A percentile compares a stretch with the other conserved stretches of the same genome.
Conservation (phyloP, 108 stramenopile genomes). For the Nitzschia inconspicua region DNA sequence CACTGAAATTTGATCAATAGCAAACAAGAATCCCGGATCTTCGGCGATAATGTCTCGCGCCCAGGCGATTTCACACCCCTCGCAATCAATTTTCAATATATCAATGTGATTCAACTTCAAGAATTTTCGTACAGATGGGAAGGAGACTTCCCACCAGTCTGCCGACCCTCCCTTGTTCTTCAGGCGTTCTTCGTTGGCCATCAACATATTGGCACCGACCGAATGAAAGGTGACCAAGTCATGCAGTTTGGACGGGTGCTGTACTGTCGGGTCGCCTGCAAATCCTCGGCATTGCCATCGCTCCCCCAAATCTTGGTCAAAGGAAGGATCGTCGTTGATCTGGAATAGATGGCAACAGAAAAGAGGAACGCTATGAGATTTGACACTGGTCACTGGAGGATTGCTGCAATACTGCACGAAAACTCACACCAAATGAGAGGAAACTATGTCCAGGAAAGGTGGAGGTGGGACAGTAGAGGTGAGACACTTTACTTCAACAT, state of each 20-base stretch:
- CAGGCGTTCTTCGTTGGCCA: slow-evolving; percentile 47
- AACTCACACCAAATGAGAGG: slow-evolving; percentile 58
- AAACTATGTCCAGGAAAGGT: slow-evolving; percentile 30
- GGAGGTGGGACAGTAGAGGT: no score
- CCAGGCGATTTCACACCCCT: slow-evolving; percentile 59
- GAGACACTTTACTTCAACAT: no score
- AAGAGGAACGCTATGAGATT: no score
- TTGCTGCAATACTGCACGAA: no score
- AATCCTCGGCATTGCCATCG: slow-evolving; percentile 60
- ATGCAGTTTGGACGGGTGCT: slow-evolving; percentile 55
- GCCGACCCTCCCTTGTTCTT: slow-evolving; percentile 35
- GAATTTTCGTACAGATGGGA: slow-evolving; percentile 43
- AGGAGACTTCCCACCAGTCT: slow-evolving; percentile 47
- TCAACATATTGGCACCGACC: slow-evolving; percentile 45
- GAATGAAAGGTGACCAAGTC: slow-evolving; percentile 59
- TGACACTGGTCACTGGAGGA: no score
- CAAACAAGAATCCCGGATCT: slow-evolving; percentile 51
- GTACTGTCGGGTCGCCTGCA: slow-evolving; percentile 61
- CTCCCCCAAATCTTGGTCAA: slow-evolving; percentile 44
- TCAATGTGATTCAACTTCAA: slow-evolving; percentile 37
- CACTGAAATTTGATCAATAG: slow-evolving; percentile 56
- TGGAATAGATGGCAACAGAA: no score
- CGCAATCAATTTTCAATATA: slow-evolving; percentile 55
- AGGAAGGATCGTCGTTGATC: slow-evolving; percentile 59
- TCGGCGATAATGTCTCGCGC: slow-evolving; percentile 57